phyloP scores from a whole-genome alignment of 1,139 yeast species.

The Blastobotrys petasosporus region DNA sequence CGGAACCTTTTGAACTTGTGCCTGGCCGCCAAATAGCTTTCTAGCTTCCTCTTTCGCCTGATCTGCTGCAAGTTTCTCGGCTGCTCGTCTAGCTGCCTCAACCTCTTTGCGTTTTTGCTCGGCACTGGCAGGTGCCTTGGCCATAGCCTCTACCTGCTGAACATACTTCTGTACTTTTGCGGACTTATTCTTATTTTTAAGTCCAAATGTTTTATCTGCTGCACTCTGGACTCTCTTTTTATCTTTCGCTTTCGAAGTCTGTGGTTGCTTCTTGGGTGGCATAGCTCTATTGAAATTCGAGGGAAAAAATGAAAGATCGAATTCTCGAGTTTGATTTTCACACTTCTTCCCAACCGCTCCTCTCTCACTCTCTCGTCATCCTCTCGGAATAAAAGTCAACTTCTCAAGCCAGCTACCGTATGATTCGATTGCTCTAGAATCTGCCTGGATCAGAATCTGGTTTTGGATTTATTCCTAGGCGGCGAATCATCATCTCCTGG shows the following conservation, averaged over 20 bases:
- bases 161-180: constrained; percentile 85
- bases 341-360: no score
- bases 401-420: no score
- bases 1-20: constrained; percentile 80
- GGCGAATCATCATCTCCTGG: no score
- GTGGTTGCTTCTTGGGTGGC: constrained; percentile 59
- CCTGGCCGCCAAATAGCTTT: constrained; percentile 58
- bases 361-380: no score
- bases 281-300: constrained; percentile 8
- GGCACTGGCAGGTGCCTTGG: constrained; percentile 46
- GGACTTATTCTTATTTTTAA: constrained; percentile 75
- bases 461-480: no score
- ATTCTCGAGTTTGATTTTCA: not conserved
- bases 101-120: constrained; percentile 69
- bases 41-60: constrained; percentile 84
- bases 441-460: no score
- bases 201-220: constrained; percentile 90
- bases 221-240: constrained; percentile 62
- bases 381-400: no score
- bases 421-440: no score
- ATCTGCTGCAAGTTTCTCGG: constrained; percentile 88
- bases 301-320: not conserved
- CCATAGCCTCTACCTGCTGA: constrained; percentile 67
- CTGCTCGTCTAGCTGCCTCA: constrained; percentile 64
- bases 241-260: constrained; percentile 53